phyloP scores from a whole-genome alignment of 768 basidiomycete genomes.

The Holtermanniella nyarrowii region DNA sequence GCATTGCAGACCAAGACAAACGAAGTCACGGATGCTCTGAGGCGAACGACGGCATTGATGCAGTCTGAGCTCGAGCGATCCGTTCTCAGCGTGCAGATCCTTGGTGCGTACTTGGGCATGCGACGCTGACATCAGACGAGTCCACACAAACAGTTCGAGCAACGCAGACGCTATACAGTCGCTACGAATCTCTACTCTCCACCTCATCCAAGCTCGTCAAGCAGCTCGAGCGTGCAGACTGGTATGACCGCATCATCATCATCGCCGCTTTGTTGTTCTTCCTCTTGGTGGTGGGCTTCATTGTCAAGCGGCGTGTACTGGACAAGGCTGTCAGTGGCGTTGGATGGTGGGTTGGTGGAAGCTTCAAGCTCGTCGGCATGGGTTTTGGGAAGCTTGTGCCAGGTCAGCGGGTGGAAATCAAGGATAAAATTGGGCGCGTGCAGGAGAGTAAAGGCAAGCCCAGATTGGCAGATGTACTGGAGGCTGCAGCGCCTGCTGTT shows the following conservation, averaged over 20 bases:
- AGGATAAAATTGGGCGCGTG: neutral
- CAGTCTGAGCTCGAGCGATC: conserved; percentile 85
- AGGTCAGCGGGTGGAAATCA: too few relatives aligned
- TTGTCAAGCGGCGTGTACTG: conserved; percentile 76
- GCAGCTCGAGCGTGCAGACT: conserved; percentile 78
- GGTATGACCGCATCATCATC: conserved; percentile 81
- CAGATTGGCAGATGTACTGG: neutral
- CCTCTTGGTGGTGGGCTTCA: conserved; percentile 67
- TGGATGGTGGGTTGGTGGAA: conserved; percentile 62
- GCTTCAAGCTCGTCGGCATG: conserved; percentile 19
- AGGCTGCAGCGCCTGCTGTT: neutral
- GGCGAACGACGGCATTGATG: conserved; percentile 75
- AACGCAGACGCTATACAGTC: conserved; percentile 66
- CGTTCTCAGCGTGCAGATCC: conserved; percentile 71
- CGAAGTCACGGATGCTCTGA: conserved; percentile 76
- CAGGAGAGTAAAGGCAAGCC: neutral
- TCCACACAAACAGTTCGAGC: conserved; percentile 68
- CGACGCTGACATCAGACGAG: conserved; percentile 48
- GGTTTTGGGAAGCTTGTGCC: too few relatives aligned
- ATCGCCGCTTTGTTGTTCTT: conserved; percentile 72
- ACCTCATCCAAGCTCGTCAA: conserved; percentile 78
- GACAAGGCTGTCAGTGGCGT: conserved; percentile 68
- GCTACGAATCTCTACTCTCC: conserved; percentile 46
- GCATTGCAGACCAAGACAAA: conserved; percentile 77
- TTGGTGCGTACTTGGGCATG: conserved; percentile 49